These are phyloP conservation scores for Phylloporus arenicola DNA, from an alignment of 768 basidiomycete genomes.

Conservation along the genomic window DNA sequence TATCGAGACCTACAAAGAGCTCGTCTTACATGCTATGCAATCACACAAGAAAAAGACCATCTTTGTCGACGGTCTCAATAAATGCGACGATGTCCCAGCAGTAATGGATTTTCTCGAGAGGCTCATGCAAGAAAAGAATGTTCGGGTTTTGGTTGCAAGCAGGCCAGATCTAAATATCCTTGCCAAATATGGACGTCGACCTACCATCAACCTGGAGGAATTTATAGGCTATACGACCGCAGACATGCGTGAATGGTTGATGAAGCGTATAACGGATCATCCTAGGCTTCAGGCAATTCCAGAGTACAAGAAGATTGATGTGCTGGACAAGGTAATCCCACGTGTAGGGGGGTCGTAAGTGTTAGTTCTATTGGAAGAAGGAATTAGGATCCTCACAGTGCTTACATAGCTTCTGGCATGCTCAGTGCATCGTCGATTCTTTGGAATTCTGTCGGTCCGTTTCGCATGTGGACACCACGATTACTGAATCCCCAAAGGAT, in stretches of 20 bases:
- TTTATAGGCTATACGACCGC: slow-evolving; percentile 15
- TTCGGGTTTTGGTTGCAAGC: slow-evolving; percentile 22
- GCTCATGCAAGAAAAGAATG: slow-evolving; percentile 17
- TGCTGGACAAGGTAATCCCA: slow-evolving; percentile 12
- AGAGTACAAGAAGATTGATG: slow-evolving; percentile 17
- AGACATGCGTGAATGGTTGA: slow-evolving; percentile 24
- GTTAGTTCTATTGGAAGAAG: neutral
- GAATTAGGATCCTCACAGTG: neutral
- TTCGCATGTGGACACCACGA: slow-evolving; percentile 18
- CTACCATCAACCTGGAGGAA: slow-evolving; percentile 19
- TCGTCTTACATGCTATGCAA: slow-evolving; percentile 21
- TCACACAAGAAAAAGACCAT: slow-evolving; percentile 18
- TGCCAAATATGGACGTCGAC: slow-evolving; percentile 14
- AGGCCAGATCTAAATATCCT: slow-evolving; percentile 19
- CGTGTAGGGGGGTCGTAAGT: slow-evolving; percentile 19
- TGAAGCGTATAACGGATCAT: slow-evolving; percentile 22
- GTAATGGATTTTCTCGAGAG: slow-evolving; percentile 22
- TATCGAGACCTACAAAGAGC: slow-evolving; percentile 7
- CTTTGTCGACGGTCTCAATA: slow-evolving; percentile 24
- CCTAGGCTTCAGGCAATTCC: slow-evolving; percentile 22
- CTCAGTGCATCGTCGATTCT: slow-evolving; percentile 26
- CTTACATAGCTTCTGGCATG: slow-evolving; percentile 22
- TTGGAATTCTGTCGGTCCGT: slow-evolving; percentile 24
- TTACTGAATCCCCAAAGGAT: slow-evolving; percentile 14
- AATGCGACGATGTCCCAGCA: slow-evolving; percentile 18